These are phyloP conservation scores for Brassica juncea DNA, from an alignment of 345 rosid species.

Conservation along the genomic window DNA sequence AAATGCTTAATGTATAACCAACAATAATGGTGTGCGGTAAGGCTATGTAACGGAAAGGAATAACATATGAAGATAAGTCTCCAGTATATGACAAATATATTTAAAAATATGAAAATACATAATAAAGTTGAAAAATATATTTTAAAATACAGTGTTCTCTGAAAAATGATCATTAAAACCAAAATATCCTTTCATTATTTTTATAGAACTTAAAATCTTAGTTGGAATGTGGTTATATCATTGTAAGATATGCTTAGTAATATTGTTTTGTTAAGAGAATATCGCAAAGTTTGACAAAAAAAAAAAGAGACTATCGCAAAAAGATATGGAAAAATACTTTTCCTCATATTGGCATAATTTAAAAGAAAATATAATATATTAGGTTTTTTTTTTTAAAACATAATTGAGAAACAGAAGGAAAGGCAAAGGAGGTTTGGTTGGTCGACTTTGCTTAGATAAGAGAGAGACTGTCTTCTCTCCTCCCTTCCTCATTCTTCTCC, in stretches of 20 bases:
- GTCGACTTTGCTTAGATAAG: constrained; percentile 57
- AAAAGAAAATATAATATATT: neutral
- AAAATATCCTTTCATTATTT: neutral
- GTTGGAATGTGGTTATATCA: neutral
- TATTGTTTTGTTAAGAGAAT: neutral
- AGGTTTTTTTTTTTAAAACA: neutral
- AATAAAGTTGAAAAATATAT: neutral
- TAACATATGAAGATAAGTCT: constrained; percentile 25
- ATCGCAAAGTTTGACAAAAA: neutral
- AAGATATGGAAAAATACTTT: neutral
- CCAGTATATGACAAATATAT: constrained; percentile 31
- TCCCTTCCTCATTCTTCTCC: constrained; percentile 14
- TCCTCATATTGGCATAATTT: neutral
- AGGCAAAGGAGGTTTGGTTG: constrained; percentile 47
- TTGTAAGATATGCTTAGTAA: neutral
- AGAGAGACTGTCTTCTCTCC: constrained; percentile 48
- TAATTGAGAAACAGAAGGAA: constrained; percentile 40
- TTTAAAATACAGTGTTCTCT: neutral
- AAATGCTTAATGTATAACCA: neutral
- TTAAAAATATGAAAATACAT: neutral
- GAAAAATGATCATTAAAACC: neutral
- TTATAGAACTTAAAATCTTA: neutral
- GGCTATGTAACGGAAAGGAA: constrained; percentile 14
- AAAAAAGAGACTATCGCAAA: neutral
- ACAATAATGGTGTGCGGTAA: neutral